A percentile compares a stretch with the other conserved stretches of the same genome.
Conservation (phyloP, 106 monocot genomes). For the Xerophyta viscosa region DNA sequence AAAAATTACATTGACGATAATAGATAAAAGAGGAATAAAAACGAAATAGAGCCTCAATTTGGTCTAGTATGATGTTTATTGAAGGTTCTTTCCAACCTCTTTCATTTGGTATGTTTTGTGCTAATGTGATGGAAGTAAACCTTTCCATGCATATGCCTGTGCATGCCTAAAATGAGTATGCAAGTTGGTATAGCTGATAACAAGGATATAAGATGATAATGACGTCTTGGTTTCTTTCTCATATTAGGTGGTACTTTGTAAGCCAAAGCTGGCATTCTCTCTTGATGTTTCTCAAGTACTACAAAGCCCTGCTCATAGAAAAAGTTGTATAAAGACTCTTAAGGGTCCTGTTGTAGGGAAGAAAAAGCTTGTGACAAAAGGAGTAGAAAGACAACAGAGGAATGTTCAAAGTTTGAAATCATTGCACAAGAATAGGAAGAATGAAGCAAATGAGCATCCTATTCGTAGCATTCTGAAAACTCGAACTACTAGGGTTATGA, state of each 20-base stretch:
- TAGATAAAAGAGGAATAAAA: too few species aligned
- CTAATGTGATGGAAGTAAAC: too few species aligned
- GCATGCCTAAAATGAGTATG: too few species aligned
- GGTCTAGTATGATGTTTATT: too few species aligned
- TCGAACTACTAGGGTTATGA: conserved; percentile 4
- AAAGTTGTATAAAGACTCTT: conserved; percentile 9
- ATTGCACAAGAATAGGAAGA: conserved; percentile 16
- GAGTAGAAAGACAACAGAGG: conserved; percentile 17
- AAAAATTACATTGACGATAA: too few species aligned
- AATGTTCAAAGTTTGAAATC: conserved; percentile 18
- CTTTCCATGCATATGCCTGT: too few species aligned
- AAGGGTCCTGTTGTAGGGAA: conserved; percentile 7
- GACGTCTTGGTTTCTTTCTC: not conserved
- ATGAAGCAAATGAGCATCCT: conserved; percentile 8
- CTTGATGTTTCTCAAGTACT: conserved; percentile 7
- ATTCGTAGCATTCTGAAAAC: conserved; percentile 34
- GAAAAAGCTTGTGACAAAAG: conserved; percentile 14
- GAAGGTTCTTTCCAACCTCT: too few species aligned
- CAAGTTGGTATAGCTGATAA: too few species aligned
- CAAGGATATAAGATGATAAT: not conserved
- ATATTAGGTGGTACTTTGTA: conserved; percentile 24
- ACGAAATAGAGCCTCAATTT: too few species aligned
- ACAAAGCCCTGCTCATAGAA: conserved; percentile 8
- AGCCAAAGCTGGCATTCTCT: conserved; percentile 6
- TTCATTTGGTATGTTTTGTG: too few species aligned